phyloP scores from a whole-genome alignment of 306 rosid species.

The Pyrus bretschneideri region DNA sequence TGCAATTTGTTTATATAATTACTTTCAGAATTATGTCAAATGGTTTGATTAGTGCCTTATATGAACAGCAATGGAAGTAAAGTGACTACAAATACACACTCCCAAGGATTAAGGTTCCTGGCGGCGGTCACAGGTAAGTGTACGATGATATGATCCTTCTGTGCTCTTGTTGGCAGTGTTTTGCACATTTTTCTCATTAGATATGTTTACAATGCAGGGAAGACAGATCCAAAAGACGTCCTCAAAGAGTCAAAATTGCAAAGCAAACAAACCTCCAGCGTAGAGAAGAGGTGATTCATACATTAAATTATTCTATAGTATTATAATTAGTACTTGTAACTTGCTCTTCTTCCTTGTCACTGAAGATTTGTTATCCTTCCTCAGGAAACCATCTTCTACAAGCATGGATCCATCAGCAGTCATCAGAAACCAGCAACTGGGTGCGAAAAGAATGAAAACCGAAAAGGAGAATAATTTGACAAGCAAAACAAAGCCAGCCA shows the following conservation, averaged over 20 bases:
- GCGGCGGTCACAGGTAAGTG: slow-evolving; percentile 64
- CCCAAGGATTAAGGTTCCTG: slow-evolving; percentile 91
- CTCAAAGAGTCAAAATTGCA: slow-evolving; percentile 29
- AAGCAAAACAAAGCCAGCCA: slow-evolving; percentile 30
- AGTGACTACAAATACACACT: slow-evolving; percentile 72
- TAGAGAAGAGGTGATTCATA: slow-evolving; percentile 52
- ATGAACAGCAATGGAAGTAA: slow-evolving; percentile 68
- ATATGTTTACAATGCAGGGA: slow-evolving; percentile 39
- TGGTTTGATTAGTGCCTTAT: slow-evolving; percentile 12
- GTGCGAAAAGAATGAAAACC: slow-evolving; percentile 47
- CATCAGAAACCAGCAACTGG: slow-evolving; percentile 28
- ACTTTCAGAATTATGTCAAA: not conserved
- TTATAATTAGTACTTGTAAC: not conserved
- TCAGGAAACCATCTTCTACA: slow-evolving; percentile 55
- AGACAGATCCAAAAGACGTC: slow-evolving; percentile 15
- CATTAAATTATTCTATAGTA: slow-evolving; percentile 1
- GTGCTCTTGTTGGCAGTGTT: slow-evolving; percentile 1
- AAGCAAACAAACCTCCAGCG: slow-evolving; percentile 25
- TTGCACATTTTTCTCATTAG: slow-evolving; percentile 17
- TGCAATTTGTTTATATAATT: not conserved
- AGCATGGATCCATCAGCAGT: slow-evolving; percentile 29
- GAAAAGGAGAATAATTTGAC: slow-evolving; percentile 24
- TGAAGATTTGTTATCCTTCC: slow-evolving; percentile 6
- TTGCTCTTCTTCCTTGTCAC: slow-evolving; percentile 2
- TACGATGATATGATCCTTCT: not conserved